Evolutionary conservation across 768 basidiomycete genomes (phyloP), one percentile per base, ranked within the genome.

Genomic region (Lentinula raphanica): DNA sequence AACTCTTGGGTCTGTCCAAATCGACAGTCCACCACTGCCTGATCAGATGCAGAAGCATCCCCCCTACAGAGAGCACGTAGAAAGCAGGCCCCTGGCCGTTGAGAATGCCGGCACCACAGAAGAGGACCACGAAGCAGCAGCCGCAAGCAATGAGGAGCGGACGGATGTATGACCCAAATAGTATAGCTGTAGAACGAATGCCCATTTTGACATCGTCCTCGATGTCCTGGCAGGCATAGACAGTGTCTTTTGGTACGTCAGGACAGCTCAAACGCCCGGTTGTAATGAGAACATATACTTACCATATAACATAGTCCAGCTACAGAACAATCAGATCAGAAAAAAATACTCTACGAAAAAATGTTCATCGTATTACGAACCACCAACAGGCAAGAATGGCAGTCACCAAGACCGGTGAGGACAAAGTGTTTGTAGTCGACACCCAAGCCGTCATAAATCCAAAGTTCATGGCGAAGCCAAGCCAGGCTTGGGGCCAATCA

Each of bases 151-250:
- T 67, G 36, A 90, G 77, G 59, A 88, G 73, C 0, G 82, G 77
- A 2, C 80, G 76, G 31, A 88, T 82, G 69, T 78, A 77, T 2
- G 74, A 69, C 13, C 85, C 87, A 65, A 88, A 89, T 13, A 88
- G 76, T 44, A 91, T 79, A 0, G 90, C 89, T 25, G 87, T 91
- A 6, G 88, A 91, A 60, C 84, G 82, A 39, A 91, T 83, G n/a
- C 86, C 87, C 57, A 82, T 84, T 51, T 81, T 78, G 39, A 85
- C 69, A 68, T 92, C 90, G 71, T 91, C 90, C 57, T 77, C 70
- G 57, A 86, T 85, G 69, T 92, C 90, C 74, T 90, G 82, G 67
- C 87, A 90, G 17, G 87, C 89, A 66, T 92, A 92, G 59, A 88
- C 84, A 7, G 86, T 86, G 68, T 89, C 79, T 44, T 25, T 19